Evolutionary conservation across 2,329 filamentous ascomycete species (phyloP).

Genomic region (Cyclaneusma minus): DNA sequence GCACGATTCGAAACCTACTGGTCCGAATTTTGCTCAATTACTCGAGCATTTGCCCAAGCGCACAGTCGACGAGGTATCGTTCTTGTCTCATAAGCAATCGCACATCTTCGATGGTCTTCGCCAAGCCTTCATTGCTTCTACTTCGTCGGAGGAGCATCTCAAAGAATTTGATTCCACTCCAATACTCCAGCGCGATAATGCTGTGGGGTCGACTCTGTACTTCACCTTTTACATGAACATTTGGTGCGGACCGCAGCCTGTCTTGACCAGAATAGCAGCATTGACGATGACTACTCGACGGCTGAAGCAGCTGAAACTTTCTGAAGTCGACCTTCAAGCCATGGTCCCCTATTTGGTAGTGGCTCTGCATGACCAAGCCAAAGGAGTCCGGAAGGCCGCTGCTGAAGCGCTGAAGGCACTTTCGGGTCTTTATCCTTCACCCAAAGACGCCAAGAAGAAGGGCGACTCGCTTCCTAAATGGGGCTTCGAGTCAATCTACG

Average conservation of each 20-base stretch:
- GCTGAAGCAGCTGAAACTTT: constrained; percentile 33
- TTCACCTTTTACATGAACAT: constrained; percentile 62
- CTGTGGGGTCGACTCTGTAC: constrained; percentile 47
- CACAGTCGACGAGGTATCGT: constrained; percentile 28
- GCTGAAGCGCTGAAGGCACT: constrained; percentile 48
- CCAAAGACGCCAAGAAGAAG: constrained; percentile 25
- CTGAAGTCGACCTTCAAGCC: constrained; percentile 53
- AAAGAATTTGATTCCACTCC: constrained; percentile 29
- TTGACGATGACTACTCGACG: constrained; percentile 46
- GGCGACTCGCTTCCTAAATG: constrained; percentile 27
- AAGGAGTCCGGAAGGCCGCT: constrained; percentile 61
- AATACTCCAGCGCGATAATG: constrained; percentile 36
- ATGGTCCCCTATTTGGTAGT: constrained; percentile 69
- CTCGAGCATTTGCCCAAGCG: constrained; percentile 14
- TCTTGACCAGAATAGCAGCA: constrained; percentile 51
- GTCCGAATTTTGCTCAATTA: constrained; percentile 8
- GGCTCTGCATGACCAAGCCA: constrained; percentile 60
- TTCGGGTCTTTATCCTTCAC: constrained; percentile 27
- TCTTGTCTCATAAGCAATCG: constrained; percentile 33
- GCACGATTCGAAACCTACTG: constrained; percentile 17
- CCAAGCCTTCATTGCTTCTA: constrained; percentile 39
- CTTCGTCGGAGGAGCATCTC: constrained; percentile 25
- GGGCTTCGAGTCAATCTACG: constrained; percentile 52
- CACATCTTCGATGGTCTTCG: constrained; percentile 42
- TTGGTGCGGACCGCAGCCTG: constrained; percentile 58